Evolutionary conservation across 345 rosid species (phyloP).

Genomic region (Aurinia saxatilis): DNA sequence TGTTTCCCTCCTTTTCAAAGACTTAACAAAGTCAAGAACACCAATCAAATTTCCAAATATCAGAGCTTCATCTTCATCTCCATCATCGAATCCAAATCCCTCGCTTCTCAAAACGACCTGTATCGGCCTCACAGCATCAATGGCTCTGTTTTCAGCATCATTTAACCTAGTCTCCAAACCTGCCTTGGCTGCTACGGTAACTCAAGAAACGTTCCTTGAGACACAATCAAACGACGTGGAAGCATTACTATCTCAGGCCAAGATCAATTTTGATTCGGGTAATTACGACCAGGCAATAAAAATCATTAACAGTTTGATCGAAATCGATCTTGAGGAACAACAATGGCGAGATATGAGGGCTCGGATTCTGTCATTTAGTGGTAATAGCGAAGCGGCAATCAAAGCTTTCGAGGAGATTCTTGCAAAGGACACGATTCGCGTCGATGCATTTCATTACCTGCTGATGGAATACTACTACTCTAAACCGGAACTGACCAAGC

Average conservation of each 20-base stretch:
- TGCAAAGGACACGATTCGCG: conserved; percentile 44
- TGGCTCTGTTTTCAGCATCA: conserved; percentile 31
- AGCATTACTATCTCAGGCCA: conserved; percentile 43
- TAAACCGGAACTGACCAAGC: conserved; percentile 29
- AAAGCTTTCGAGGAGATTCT: conserved; percentile 53
- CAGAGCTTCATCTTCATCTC: conserved; percentile 38
- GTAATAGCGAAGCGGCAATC: conserved; percentile 44
- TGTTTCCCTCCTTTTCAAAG: conserved; percentile 5
- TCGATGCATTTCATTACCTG: conserved; percentile 75
- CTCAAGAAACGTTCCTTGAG: conserved; percentile 30
- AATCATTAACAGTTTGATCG: conserved; percentile 51
- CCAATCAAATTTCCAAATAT: conserved; percentile 21
- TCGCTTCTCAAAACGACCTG: conserved; percentile 38
- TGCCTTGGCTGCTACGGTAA: too few relatives aligned
- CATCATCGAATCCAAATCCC: conserved; percentile 17
- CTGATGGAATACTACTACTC: conserved; percentile 52
- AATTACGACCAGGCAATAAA: conserved; percentile 44
- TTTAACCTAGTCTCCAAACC: too few relatives aligned
- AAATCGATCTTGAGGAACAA: conserved; percentile 49
- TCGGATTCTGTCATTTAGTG: conserved; percentile 38
- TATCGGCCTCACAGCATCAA: conserved; percentile 49
- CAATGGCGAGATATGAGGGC: conserved; percentile 64
- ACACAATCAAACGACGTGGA: conserved; percentile 37
- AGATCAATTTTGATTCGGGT: conserved; percentile 43
- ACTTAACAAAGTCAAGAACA: conserved; percentile 13